Evolutionary conservation across 768 basidiomycete genomes (phyloP).

Genomic region (Cystofilobasidium bisporidii): DNA sequence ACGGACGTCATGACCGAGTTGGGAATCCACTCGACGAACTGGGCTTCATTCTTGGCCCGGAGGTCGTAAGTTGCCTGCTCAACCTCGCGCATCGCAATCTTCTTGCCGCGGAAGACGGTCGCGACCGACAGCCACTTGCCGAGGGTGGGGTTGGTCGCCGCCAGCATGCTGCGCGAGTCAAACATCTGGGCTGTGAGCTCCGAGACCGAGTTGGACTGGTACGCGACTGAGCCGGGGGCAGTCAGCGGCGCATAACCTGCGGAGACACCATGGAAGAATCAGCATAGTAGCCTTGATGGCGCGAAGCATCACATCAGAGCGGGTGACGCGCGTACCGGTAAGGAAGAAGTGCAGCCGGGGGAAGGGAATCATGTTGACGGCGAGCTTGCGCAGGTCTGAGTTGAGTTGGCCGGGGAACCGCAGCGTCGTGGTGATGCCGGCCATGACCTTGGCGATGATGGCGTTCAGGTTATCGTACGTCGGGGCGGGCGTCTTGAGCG

Average conservation of each 20-base stretch:
- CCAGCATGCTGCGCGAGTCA: slow-evolving; percentile 93
- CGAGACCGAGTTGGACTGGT: slow-evolving; percentile 90
- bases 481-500: slow-evolving; percentile 88
- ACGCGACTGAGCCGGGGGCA: slow-evolving; percentile 50
- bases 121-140: slow-evolving; percentile 83
- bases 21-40: slow-evolving; percentile 44
- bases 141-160: slow-evolving; percentile 41
- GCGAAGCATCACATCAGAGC: too few species aligned
- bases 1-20: slow-evolving; percentile 24
- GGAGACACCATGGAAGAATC: too few species aligned
- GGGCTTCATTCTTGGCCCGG: slow-evolving; percentile 46
- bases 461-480: slow-evolving; percentile 94
- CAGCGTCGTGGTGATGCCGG: background rate
- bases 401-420: slow-evolving; percentile 99
- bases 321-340: slow-evolving; percentile 48
- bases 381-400: slow-evolving; percentile 86
- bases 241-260: slow-evolving; percentile 2
- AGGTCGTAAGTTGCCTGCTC: slow-evolving; percentile 63
- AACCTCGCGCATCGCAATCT: slow-evolving; percentile 69
- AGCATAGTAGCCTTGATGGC: too few species aligned
- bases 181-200: slow-evolving; percentile 99
- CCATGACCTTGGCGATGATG: slow-evolving; percentile 43
- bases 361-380: slow-evolving; percentile 58
- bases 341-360: slow-evolving; percentile 95
- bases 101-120: slow-evolving; percentile 86